Base-by-base conservation (phyloP, 371 early-diverging fungal species). In the Lichtheimia hyalospora region DNA sequence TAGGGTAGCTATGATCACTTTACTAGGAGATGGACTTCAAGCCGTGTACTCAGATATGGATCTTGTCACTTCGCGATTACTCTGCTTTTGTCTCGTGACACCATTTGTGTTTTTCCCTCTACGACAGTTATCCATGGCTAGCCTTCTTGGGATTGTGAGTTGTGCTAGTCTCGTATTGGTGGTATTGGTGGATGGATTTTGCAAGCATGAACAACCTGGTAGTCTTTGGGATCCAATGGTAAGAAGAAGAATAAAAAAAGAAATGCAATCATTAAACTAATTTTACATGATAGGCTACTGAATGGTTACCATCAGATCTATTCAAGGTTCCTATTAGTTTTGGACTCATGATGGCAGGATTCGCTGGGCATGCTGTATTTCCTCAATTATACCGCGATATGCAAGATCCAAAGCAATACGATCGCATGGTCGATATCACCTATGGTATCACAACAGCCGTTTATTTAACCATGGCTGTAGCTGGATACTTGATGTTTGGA, bases 401-500 rank as follows among this genome's bases (percentile, higher is more conserved):
- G 86, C 61, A 71, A 48, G 61, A 77, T 7, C 83, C 83, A 6
- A 60, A 65, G 39, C 6, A 76, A 39, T 92, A 81, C 64, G 71
- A 73, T 27, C 50, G 25, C 1, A 68, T 77, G 74, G 74, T 77
- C 8, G 52, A 77, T 54, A 54, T 66, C 0, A 72, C 78, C 3
- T 77, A 77, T 54, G 48, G 58, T 3, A 54, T 74, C 10, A 74
- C 74, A 2, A 54, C 57, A 18, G 52, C 58, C 3, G 61, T 70
- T 5, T 77, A 77, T 50, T 10, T 60, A 16, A 40, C 62, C 3
- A 72, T 77, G 70, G 70, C 70, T n/a, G 58, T 62, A 8, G 58
- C 73, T 42, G 91, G 92, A 6, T 92, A 90, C 63, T 27, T 81
- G 14, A 92, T 92, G 92, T 92, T 90, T 83, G 92, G 92, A 0